phyloP scores from a whole-genome alignment of 441 rosid genomes.

The Pelargonium hybrid region DNA sequence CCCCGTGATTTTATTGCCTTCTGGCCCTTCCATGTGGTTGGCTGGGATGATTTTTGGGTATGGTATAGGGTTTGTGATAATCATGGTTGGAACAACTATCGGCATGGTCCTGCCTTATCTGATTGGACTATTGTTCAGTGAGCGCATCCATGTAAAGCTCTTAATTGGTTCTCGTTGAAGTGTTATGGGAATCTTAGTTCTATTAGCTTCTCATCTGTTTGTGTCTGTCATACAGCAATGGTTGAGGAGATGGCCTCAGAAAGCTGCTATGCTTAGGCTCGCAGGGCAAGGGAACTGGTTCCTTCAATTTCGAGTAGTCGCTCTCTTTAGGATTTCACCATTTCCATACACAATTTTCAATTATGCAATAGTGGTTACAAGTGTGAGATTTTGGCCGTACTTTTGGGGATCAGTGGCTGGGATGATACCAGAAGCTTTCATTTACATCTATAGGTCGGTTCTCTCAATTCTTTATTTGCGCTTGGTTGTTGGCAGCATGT shows the following conservation, averaged over 20 bases:
- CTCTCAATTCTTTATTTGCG: neutral
- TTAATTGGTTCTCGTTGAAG: neutral
- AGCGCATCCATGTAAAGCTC: conserved; percentile 70
- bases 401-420: conserved; percentile 73
- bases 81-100: conserved; percentile 89
- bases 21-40: conserved; percentile 99
- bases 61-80: conserved; percentile 74
- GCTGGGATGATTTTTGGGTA: conserved; percentile 98
- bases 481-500: too few relatives aligned
- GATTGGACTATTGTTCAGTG: conserved; percentile 70
- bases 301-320: conserved; percentile 86
- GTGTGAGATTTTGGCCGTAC: conserved; percentile 87
- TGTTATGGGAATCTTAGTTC: neutral
- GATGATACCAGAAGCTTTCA: conserved; percentile 92
- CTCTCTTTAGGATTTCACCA: conserved; percentile 82
- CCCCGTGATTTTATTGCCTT: conserved; percentile 88
- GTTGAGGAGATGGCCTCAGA: conserved; percentile 85
- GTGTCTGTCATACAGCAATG: conserved; percentile 50
- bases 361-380: conserved; percentile 79
- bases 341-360: conserved; percentile 97
- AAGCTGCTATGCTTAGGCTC: conserved; percentile 70
- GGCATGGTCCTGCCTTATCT: conserved; percentile 86
- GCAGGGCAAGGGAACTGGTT: conserved; percentile 97
- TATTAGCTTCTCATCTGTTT: neutral
- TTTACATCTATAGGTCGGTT: conserved; percentile 80